phyloP scores from a whole-genome alignment of 2,329 filamentous ascomycete genomes.

The Cladophialophora bantiana region DNA sequence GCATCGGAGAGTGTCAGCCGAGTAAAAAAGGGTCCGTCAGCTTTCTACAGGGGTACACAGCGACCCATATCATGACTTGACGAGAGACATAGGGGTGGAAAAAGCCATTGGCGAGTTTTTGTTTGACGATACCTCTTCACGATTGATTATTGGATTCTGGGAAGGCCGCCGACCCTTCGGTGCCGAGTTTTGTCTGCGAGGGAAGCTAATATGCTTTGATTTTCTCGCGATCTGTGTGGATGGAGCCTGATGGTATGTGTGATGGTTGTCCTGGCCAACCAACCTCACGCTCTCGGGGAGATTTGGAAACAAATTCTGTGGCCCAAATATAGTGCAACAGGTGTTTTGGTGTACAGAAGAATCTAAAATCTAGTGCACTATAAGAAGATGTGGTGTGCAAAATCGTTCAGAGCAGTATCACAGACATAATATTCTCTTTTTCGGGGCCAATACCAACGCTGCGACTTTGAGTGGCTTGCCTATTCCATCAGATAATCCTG shows the following conservation, averaged over 20 bases:
- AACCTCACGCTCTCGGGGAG: neutral
- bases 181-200: neutral
- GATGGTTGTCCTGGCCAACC: neutral
- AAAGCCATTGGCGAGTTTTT: neutral
- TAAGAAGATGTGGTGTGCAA: constrained; percentile 9
- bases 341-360: constrained; percentile 17
- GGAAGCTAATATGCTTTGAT: neutral
- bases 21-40: neutral
- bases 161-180: constrained; percentile 1
- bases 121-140: constrained; percentile 23
- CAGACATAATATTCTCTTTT: neutral
- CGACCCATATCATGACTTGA: constrained; percentile 28
- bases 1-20: neutral
- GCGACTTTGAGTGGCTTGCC: neutral
- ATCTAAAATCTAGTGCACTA: constrained; percentile 8
- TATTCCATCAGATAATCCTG: neutral
- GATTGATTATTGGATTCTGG: constrained; percentile 5
- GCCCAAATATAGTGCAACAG: neutral
- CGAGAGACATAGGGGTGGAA: constrained; percentile 19
- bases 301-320: neutral
- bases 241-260: constrained; percentile 1
- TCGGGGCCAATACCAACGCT: neutral
- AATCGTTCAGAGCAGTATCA: neutral
- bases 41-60: constrained; percentile 24
- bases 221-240: neutral